Evolutionary conservation across 1,284 basidiomycete genomes (phyloP), one percentile per base, ranked within the genome.

Genomic region (Heliocybe sulcata): DNA sequence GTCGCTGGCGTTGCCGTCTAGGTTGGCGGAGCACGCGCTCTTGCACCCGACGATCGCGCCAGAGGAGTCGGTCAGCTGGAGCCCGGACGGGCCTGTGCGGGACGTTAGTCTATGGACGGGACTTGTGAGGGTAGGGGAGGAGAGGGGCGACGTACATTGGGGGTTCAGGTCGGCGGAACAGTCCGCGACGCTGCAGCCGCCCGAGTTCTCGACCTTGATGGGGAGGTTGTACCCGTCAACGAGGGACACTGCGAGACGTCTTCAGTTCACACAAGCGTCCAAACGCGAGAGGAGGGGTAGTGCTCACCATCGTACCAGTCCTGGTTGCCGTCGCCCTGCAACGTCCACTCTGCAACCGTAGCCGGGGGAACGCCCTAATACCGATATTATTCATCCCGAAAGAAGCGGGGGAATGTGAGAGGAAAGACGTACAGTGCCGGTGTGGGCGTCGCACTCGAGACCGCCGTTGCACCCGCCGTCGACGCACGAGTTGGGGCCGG

Each of bases 391-490:
- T 12, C 27, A 31, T 35, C 45, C 9, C 51, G 23, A 4, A 35
- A 51, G n/a, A n/a, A 51, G 35, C 29, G 12, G 29, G 6, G 6
- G 12, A 50, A 4, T 35, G 26, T 6, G 35, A 26, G 65, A 62
- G n/a, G 69, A 65, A 20, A 69, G 11, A 55, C 59, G 54, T 45
- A 71, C 72, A 2, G 73, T 75, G 1, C 76, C 75, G 25, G 67
- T 69, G 52, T 61, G 56, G 2, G 64, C 56, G 59, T 73, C 72
- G 56, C 77, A 80, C 42, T 65, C 56, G 2, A 80, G 67, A 42
- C 78, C 79, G 27, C 79, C 74, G 55, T 73, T 75, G 63, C 74
- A 77, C 20, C 74, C 75, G 53, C 77, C 77, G 51, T 69, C 67
- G 4, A 69, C 57, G 59, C 77, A 80, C 19, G 73, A 71, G 23